Base-by-base conservation (phyloP, 768 basidiomycete genomes). In the Boletus rubescentipes region DNA sequence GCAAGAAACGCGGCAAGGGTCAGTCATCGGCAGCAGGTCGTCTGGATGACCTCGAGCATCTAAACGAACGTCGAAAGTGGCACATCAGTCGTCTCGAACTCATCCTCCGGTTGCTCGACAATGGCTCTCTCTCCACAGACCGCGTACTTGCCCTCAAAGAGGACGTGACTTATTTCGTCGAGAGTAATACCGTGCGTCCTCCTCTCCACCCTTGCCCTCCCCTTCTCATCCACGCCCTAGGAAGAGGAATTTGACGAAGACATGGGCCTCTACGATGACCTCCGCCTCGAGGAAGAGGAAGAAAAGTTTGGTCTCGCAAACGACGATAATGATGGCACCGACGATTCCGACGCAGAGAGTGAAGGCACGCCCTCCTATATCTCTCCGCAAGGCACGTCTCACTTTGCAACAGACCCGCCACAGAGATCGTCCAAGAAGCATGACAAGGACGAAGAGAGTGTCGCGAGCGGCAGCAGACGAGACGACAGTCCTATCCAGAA, bases 231-330 rank as follows among this genome's bases (percentile, higher is more conserved):
- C 43, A 34, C 51, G 20, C 40, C 52, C 46, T 69, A 98, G 97
- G 93, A 96, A 49, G 97, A 98, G 64, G 89, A 91, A 63, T 99
- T 97, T 71, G 94, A 98, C 54, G 95, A 96, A 69, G 93, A 98
- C 65, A 90, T 94, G 68, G 94, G 92, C 43, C 90, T 99, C 46
- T 99, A 99, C 65, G 97, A 98, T 62, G 97, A 98, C 15, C 91
- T 99, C 57, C 91, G 91, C 64, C 87, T 99, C 42, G 91, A 97
- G 62, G 96, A 97, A 66, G 93, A 97, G 70, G 96, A 98, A 67
- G 93, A 93, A 75, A 89, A 91, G 67, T 93, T 94, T 66, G 89
- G 91, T 51, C 76, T 91, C 39, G 82, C 81, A 49, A 76, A 70
- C 54, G 84, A 85, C 47, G 84, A 93, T 15, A 85, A 93, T 30